These are phyloP conservation scores for Coemansia sp. DNA, from an alignment of 192 early-diverging fungal genomes.

Conservation along the genomic window DNA sequence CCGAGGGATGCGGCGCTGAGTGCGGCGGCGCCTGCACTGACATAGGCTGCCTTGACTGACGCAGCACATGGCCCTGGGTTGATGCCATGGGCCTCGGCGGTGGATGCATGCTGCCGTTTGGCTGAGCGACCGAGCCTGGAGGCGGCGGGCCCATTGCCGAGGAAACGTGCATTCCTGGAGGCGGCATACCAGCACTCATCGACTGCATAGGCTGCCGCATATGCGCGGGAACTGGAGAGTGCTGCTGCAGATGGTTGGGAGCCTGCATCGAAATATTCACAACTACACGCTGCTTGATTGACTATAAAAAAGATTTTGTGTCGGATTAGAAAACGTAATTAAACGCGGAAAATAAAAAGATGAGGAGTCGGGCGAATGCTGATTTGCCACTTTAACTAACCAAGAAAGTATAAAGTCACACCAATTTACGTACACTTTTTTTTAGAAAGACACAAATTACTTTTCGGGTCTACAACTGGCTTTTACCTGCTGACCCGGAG, in stretches of 20 bases:
- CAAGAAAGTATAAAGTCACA: background rate
- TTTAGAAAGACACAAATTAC: background rate
- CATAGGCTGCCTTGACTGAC: conserved; percentile 29
- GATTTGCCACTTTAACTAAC: background rate
- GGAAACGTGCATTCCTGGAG: conserved; percentile 34
- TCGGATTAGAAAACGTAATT: background rate
- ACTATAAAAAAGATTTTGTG: background rate
- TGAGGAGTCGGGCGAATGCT: background rate
- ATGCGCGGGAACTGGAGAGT: conserved; percentile 34
- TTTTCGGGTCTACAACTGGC: conserved; percentile 2
- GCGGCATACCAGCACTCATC: conserved; percentile 38
- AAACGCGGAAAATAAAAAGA: background rate
- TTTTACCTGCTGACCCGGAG: conserved; percentile 4
- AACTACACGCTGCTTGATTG: background rate
- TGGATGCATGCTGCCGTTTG: conserved; percentile 34
- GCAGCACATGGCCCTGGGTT: conserved; percentile 24
- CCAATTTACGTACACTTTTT: conserved; percentile 3
- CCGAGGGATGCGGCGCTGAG: conserved; percentile 9
- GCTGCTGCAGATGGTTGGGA: conserved; percentile 44
- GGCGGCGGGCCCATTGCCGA: conserved; percentile 29
- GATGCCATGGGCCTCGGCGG: conserved; percentile 18
- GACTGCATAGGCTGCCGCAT: conserved; percentile 31
- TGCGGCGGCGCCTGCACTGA: conserved; percentile 19
- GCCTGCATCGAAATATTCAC: conserved; percentile 33
- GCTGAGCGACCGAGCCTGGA: conserved; percentile 16